Percentiles rank a stretch among this genome's conserved stretches.
Conservation (phyloP, 768 basidiomycete species). For the Russula emetica region DNA sequence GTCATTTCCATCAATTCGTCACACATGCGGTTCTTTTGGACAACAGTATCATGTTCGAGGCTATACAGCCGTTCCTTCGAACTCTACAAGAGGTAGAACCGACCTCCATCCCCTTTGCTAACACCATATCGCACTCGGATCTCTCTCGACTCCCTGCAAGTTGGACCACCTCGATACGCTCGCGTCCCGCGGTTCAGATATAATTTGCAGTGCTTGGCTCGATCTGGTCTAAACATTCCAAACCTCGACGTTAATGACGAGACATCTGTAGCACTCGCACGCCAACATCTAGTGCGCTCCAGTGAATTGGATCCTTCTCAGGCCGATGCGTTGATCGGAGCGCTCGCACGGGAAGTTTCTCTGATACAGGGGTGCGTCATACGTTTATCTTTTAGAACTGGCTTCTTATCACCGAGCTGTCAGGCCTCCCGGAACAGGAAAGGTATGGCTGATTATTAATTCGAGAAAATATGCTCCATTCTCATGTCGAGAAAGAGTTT, state of each 20-base stretch:
- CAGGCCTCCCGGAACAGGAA: conserved; percentile 77
- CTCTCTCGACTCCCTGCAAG: neutral
- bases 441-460: conserved; percentile 39
- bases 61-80: conserved; percentile 23
- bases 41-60: conserved; percentile 24
- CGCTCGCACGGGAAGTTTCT: conserved; percentile 54
- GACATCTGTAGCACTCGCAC: conserved; percentile 45
- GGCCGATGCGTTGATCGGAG: conserved; percentile 60
- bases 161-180: conserved; percentile 14
- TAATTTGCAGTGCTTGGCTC: conserved; percentile 47
- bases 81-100: conserved; percentile 24
- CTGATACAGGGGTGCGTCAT: conserved; percentile 64
- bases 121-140: conserved; percentile 8
- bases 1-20: conserved; percentile 22
- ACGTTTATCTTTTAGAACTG: neutral
- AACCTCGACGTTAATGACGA: conserved; percentile 42
- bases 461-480: neutral
- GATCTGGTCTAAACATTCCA: conserved; percentile 35
- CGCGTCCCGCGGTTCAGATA: conserved; percentile 50
- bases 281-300: conserved; percentile 41
- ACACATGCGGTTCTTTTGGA: conserved; percentile 23
- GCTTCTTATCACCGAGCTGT: neutral
- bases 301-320: conserved; percentile 69
- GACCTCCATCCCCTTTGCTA: conserved; percentile 20
- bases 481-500: conserved; percentile 44